Base-by-base conservation (phyloP, 148 eudicot genomes). In the Tetragonia tetragonoides region DNA sequence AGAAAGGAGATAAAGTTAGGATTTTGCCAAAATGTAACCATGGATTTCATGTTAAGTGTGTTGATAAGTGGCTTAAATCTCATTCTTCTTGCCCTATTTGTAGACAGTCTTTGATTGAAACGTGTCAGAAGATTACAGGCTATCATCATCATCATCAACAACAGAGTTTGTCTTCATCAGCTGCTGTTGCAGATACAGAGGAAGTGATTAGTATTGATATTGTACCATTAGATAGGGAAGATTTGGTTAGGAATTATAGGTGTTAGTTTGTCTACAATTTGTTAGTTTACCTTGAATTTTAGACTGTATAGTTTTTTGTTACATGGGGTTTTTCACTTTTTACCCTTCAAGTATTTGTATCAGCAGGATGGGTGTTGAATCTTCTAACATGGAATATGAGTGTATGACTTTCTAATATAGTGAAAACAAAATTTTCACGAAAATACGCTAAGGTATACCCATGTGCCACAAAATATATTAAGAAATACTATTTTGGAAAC, bases 81-180 rank as follows among this genome's bases (percentile, higher is more conserved):
- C 96, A 93, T 72, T 91, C 97, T 7, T 91, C 98, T 0, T 93
- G 98, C 77, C 98, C 98, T 44, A 93, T 90, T 54, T 93, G 98
- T 62, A 81, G 98, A 40, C 88, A 88, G 68, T 90, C 90, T 77
- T 81, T 93, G 18, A 80, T 92, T 37, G 90, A 90, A 77, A 89
- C 93, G 1, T 88, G 90, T 76, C 87, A 90, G 17, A 93, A 89
- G 82, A 91, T 89, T 16, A 85, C 82, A 38, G 85, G 85, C 2
- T 65, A 79, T 59, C 75, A 82, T 75, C 49, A 63, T 24, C 41
- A 44, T 60, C 76, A 82, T 75, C 51, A 64, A 10, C 44, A 61
- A 44, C 81, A 78, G 37, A 54, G 75, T 56, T 79, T 77, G 70
- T n/a, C 85, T 14, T 76, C 83, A 11, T 37, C 67, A 12, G 73